These are phyloP conservation scores for Ciborinia camelliae DNA, from an alignment of 2,329 filamentous ascomycete genomes.

Conservation along the genomic window DNA sequence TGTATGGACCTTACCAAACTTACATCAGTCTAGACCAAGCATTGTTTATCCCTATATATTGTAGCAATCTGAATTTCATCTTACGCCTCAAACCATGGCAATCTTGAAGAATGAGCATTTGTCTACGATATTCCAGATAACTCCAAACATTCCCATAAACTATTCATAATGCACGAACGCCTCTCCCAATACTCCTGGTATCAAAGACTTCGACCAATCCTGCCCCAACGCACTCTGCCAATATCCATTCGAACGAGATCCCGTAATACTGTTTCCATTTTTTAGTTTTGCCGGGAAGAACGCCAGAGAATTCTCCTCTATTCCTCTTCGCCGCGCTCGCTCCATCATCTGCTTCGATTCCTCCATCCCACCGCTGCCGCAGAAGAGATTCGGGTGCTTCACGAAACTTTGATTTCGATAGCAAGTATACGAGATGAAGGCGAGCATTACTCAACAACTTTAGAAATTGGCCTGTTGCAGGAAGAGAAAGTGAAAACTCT, in stretches of 20 bases:
- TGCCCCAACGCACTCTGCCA: constrained; percentile 67
- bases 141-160: neutral
- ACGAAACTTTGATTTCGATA: constrained; percentile 57
- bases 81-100: neutral
- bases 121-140: neutral
- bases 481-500: constrained; percentile 57
- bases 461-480: constrained; percentile 63
- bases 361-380: constrained; percentile 68
- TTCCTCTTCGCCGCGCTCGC: constrained; percentile 48
- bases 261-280: constrained; percentile 72
- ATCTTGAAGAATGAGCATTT: neutral
- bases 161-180: constrained; percentile 47
- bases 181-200: constrained; percentile 69
- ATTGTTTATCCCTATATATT: constrained; percentile 6
- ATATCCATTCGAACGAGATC: constrained; percentile 65
- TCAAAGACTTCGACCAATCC: constrained; percentile 72
- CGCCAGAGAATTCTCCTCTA: constrained; percentile 54
- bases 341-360: constrained; percentile 47
- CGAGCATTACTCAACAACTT: constrained; percentile 61
- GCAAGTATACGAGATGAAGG: constrained; percentile 56
- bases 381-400: constrained; percentile 62
- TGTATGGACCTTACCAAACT: constrained; percentile 11
- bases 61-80: neutral
- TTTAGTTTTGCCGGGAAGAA: constrained; percentile 58
- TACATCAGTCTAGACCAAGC: neutral